Evolutionary conservation across 1,284 basidiomycete genomes (phyloP).

Genomic region (Pisolithus thermaeus): DNA sequence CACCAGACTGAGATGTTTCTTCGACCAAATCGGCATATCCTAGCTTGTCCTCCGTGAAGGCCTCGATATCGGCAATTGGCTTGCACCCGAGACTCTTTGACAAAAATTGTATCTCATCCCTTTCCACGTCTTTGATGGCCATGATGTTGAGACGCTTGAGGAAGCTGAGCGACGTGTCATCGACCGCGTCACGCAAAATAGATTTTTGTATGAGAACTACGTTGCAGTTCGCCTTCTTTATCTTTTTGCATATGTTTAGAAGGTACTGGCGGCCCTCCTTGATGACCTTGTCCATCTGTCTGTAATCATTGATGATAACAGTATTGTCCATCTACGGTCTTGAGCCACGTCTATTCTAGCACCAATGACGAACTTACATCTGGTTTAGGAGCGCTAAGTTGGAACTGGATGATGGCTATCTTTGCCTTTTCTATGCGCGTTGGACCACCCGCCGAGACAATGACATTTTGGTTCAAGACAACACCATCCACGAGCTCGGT

Average conservation of each 20-base stretch:
- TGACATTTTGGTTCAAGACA: constrained; percentile 93
- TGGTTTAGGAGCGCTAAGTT: constrained; percentile 95
- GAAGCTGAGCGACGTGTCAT: constrained; percentile 98
- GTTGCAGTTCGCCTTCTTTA: constrained; percentile 99
- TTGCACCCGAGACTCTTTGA: constrained; percentile 94
- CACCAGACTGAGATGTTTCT: constrained; percentile 80
- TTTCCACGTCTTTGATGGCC: constrained; percentile 96
- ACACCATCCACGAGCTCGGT: constrained; percentile 96
- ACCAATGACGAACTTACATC: constrained; percentile 58
- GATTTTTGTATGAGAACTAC: constrained; percentile 99
- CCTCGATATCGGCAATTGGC: constrained; percentile 96
- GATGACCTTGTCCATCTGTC: constrained; percentile 99
- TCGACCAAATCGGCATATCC: constrained; percentile 96
- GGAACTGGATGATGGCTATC: constrained; percentile 98
- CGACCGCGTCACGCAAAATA: constrained; percentile 97
- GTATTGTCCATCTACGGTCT: constrained; percentile 94
- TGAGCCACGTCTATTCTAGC: neutral
- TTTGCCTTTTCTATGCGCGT: constrained; percentile 97
- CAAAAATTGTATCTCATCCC: constrained; percentile 98
- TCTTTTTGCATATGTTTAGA: constrained; percentile 98
- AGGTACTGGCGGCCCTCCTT: constrained; percentile 99
- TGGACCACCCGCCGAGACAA: constrained; percentile 87
- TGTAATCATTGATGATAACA: constrained; percentile 98
- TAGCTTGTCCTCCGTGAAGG: constrained; percentile 98
- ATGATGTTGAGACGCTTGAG: constrained; percentile 97